phyloP scores from a whole-genome alignment of 768 basidiomycete genomes.

The Calvatia gigantea region DNA sequence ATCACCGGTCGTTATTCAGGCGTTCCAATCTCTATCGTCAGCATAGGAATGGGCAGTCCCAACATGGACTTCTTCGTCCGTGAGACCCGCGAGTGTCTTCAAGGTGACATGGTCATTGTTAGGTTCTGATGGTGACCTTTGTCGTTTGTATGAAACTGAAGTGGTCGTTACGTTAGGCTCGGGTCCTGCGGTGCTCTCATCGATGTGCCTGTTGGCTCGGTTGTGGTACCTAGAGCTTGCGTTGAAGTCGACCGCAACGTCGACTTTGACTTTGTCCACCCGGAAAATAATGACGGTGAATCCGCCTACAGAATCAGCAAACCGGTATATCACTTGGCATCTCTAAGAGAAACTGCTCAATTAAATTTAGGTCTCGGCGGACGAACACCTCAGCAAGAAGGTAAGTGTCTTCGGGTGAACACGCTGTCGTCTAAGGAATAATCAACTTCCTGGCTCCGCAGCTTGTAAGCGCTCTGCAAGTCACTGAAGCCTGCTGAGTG shows the following conservation, averaged over 20 bases:
- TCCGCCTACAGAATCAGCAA: conserved; percentile 66
- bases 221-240: conserved; percentile 68
- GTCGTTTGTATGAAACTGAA: not conserved
- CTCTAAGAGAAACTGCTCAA: conserved; percentile 5
- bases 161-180: conserved; percentile 32
- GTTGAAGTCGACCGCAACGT: conserved; percentile 72
- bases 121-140: conserved; percentile 31
- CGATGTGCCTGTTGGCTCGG: conserved; percentile 68
- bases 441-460: conserved; percentile 21
- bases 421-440: not conserved
- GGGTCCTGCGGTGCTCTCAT: conserved; percentile 77
- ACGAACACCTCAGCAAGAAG: conserved; percentile 44
- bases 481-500: conserved; percentile 39
- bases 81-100: conserved; percentile 71
- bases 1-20: conserved; percentile 65
- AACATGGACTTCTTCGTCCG: conserved; percentile 87
- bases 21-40: conserved; percentile 65
- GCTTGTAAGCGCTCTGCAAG: conserved; percentile 44
- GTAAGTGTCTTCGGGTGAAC: conserved; percentile 30
- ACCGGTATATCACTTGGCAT: conserved; percentile 40
- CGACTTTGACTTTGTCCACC: conserved; percentile 66
- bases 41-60: conserved; percentile 81
- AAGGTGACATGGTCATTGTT: conserved; percentile 53
- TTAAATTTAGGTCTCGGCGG: conserved; percentile 51
- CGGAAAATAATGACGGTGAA: conserved; percentile 32